Base-by-base conservation (phyloP, 2,329 filamentous ascomycete genomes). In the Phialemoniopsis sp. region DNA sequence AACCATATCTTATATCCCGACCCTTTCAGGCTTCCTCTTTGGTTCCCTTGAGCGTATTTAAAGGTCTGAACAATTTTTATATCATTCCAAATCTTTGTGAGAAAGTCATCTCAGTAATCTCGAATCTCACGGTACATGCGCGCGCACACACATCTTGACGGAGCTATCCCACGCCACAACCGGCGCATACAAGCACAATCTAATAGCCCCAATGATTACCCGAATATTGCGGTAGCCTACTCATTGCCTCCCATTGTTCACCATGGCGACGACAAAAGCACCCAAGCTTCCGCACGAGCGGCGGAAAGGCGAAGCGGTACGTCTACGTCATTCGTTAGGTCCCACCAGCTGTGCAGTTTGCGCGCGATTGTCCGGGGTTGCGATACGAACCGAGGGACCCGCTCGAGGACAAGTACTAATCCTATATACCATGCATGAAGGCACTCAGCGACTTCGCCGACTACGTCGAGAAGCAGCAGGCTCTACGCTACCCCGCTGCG, bases 391-490 rank as follows among this genome's bases (percentile, higher is more conserved):
- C n/a, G n/a, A n/a, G n/a, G n/a, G n/a, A n/a, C n/a, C 18, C 15
- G 29, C 29, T 30, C 33, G 18, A 29, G 32, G 29, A 21, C 35
- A 37, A 29, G 47, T 37, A 21, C 21, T 37, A n/a, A 21, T 32
- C n/a, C n/a, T n/a, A n/a, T n/a, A n/a, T n/a, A n/a, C n/a, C n/a
- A n/a, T n/a, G n/a, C n/a, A n/a, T n/a, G 1, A 36, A 77, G 75
- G 90, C 91, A 12, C 76, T 98, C 40, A 93, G 87, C 68, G 93
- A 97, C 54, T 98, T 98, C 60, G 89, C 90, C 62, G 93, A 98
- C 56, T 97, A 96, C 56, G 93, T 96, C 49, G 89, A 97, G 63
- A 86, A 89, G 60, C 90, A 97, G 60, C 93, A 97, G 63, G 82
- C 82, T 13, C 65, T 83, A 36, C 82, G 86, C 41, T 82, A 80